Conservation (phyloP, 257 asterid species). For the Jacaranda mimosifolia region DNA sequence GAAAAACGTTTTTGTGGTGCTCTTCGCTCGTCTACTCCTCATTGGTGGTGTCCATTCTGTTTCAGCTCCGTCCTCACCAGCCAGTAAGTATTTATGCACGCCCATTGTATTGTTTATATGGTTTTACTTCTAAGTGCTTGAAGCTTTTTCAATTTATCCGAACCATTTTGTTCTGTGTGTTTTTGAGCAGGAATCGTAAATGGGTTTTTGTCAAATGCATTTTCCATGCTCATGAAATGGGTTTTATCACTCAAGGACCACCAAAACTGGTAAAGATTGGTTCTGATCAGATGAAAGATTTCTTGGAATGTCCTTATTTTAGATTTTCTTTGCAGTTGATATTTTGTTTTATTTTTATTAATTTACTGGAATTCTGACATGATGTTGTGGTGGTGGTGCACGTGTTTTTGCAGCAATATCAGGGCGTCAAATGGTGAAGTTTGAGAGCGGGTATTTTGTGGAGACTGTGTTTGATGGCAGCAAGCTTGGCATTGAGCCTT, state of each 20-base stretch:
- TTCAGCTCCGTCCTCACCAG: constrained; percentile 58
- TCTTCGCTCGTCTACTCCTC: constrained; percentile 52
- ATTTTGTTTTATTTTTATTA: too few species aligned
- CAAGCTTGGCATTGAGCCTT: constrained; percentile 79
- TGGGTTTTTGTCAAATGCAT: constrained; percentile 66
- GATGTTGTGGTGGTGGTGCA: too few species aligned
- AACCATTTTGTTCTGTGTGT: constrained; percentile 7
- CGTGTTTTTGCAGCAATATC: constrained; percentile 49
- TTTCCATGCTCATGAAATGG: constrained; percentile 65
- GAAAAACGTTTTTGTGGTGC: constrained; percentile 38
- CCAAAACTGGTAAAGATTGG: constrained; percentile 57
- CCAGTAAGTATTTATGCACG: constrained; percentile 49
- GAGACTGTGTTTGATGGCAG: constrained; percentile 86
- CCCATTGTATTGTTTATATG: constrained; percentile 17
- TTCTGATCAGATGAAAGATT: constrained; percentile 30
- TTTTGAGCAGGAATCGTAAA: constrained; percentile 57
- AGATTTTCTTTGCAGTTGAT: background rate
- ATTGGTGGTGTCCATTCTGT: constrained; percentile 45
- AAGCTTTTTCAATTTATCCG: constrained; percentile 34
- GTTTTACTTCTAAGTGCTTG: background rate
- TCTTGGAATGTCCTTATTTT: background rate
- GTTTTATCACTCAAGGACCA: constrained; percentile 55
- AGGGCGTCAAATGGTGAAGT: constrained; percentile 75
- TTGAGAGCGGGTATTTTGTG: constrained; percentile 75
- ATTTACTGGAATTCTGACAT: too few species aligned